A percentile compares a stretch with the other conserved stretches of the same genome.
phyloP scores from a whole-genome alignment of 768 basidiomycete genomes.

The Dacryopinax spathularia region DNA sequence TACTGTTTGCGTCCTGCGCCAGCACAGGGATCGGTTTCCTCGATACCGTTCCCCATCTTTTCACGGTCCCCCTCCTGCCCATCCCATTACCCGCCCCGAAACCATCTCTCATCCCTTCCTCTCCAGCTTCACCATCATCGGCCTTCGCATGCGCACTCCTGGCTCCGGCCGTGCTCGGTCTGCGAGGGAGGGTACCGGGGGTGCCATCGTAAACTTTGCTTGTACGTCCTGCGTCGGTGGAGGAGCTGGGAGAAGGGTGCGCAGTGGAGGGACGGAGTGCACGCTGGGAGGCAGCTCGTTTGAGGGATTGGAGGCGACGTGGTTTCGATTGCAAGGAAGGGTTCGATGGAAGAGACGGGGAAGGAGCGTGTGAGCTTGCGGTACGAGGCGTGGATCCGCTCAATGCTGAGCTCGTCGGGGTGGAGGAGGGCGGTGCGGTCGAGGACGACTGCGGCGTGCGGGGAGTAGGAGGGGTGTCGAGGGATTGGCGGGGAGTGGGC shows the following conservation, averaged over 20 bases:
- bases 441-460: neutral
- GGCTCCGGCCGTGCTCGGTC: neutral
- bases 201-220: neutral
- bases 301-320: neutral
- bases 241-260: neutral
- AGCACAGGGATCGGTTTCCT: neutral
- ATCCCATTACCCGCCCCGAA: neutral
- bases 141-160: neutral
- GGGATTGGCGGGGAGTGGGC: neutral
- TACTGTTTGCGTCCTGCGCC: too few species aligned
- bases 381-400: neutral
- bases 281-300: neutral
- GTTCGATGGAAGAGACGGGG: neutral
- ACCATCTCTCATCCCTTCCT: neutral
- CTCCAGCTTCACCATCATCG: neutral
- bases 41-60: neutral
- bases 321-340: neutral
- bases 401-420: too few species aligned
- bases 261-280: neutral
- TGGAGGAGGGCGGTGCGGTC: neutral
- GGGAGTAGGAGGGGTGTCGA: neutral
- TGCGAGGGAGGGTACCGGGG: neutral
- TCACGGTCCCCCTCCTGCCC: neutral
- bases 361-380: neutral
- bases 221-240: neutral